Evolutionary conservation across 495 filamentous ascomycete species (phyloP).

Genomic region (Talaromyces adpressus): DNA sequence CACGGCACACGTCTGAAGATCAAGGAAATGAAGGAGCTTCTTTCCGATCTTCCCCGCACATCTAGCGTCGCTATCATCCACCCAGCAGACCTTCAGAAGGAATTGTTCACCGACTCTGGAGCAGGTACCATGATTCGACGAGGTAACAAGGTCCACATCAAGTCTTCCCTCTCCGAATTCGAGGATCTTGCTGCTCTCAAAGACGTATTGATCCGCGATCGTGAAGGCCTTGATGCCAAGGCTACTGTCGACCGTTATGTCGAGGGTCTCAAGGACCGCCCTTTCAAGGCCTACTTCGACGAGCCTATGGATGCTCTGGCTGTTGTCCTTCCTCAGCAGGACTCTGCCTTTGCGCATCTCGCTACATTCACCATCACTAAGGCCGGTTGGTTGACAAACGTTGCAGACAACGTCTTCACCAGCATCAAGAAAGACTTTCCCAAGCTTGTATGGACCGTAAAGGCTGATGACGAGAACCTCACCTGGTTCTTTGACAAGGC

Average conservation of each 20-base stretch:
- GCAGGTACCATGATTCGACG: conserved; percentile 92
- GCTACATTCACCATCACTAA: conserved; percentile 95
- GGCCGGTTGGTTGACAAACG: conserved; percentile 89
- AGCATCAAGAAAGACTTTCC: conserved; percentile 88
- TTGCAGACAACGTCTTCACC: conserved; percentile 96
- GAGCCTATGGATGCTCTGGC: conserved; percentile 94
- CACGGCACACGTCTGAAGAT: conserved; percentile 97
- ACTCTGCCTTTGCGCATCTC: conserved; percentile 59
- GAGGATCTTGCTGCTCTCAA: conserved; percentile 70
- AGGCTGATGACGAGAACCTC: conserved; percentile 93
- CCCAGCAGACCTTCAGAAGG: conserved; percentile 88
- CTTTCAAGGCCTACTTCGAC: conserved; percentile 93
- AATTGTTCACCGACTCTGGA: conserved; percentile 92
- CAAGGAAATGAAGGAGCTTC: conserved; percentile 93
- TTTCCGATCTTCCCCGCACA: conserved; percentile 78
- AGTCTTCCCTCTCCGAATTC: conserved; percentile 69
- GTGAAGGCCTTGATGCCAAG: conserved; percentile 75
- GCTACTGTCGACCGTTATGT: conserved; percentile 84
- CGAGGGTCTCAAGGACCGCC: conserved; percentile 62
- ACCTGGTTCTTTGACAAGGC: conserved; percentile 99
- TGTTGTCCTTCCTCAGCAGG: conserved; percentile 69
- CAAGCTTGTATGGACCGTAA: conserved; percentile 94
- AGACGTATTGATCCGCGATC: conserved; percentile 75
- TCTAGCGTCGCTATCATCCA: conserved; percentile 98
- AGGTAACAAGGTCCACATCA: conserved; percentile 81